These are phyloP conservation scores for Pseudophaeomoniella oleicola DNA, from an alignment of 2,329 filamentous ascomycete species.

Conservation along the genomic window DNA sequence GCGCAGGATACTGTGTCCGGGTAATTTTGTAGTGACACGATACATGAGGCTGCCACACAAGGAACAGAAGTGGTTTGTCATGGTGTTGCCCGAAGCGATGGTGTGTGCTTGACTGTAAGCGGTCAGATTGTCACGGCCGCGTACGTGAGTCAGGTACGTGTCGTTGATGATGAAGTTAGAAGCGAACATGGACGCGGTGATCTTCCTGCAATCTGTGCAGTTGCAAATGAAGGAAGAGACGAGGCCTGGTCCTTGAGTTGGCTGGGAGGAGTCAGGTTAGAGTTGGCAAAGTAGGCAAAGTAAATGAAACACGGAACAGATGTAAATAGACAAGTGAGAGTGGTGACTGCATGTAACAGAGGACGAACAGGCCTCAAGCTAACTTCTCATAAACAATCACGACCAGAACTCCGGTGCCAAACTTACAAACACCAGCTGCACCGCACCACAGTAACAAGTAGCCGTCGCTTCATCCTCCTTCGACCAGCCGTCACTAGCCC, in stretches of 20 bases:
- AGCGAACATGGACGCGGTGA: conserved; percentile 48
- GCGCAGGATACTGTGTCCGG: conserved; percentile 34
- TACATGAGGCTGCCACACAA: conserved; percentile 50
- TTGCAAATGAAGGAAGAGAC: conserved; percentile 42
- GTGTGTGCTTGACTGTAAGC: conserved; percentile 32
- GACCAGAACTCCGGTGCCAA: neutral
- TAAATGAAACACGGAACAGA: neutral
- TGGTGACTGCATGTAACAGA: neutral
- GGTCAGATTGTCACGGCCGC: conserved; percentile 37
- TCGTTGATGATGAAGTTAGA: conserved; percentile 41
- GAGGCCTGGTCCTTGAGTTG: conserved; percentile 30
- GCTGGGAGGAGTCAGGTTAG: conserved; percentile 17
- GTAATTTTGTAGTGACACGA: conserved; percentile 29
- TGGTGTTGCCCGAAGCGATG: conserved; percentile 30
- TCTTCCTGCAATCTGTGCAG: conserved; percentile 47
- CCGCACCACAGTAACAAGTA: conserved; percentile 43
- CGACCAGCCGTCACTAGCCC: conserved; percentile 28
- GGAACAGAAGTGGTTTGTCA: conserved; percentile 49
- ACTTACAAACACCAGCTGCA: conserved; percentile 40
- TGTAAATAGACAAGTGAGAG: neutral
- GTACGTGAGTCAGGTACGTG: conserved; percentile 30
- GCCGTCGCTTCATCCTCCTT: conserved; percentile 36
- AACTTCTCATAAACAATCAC: neutral
- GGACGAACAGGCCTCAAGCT: neutral
- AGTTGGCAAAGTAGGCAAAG: neutral